A percentile compares a stretch with the other conserved stretches of the same genome.
These are phyloP conservation scores for Ilex asprella DNA, from an alignment of 257 asterid genomes.

Conservation along the genomic window DNA sequence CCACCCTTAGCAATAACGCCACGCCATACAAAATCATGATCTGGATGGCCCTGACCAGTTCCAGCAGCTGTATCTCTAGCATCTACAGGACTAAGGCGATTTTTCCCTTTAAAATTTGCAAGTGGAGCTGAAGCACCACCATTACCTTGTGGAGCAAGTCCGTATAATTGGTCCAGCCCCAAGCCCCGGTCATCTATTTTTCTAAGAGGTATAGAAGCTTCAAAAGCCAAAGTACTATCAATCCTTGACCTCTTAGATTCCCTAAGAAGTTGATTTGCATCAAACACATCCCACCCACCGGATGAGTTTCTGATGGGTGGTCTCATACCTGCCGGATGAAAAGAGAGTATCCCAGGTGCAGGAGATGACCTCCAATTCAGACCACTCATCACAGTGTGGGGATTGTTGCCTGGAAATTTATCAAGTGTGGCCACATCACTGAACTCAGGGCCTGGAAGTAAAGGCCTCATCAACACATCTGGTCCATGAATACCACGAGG, in stretches of 20 bases:
- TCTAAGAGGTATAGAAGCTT: slow-evolving; percentile 33
- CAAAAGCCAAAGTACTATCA: slow-evolving; percentile 30
- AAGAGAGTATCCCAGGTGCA: slow-evolving; percentile 48
- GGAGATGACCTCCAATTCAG: slow-evolving; percentile 80
- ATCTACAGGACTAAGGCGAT: slow-evolving; percentile 20
- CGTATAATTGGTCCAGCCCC: slow-evolving; percentile 41
- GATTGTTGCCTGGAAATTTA: slow-evolving; percentile 42
- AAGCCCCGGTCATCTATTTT: slow-evolving; percentile 32
- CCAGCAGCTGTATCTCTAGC: slow-evolving; percentile 33
- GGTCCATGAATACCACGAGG: slow-evolving; percentile 54
- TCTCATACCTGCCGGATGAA: slow-evolving; percentile 48
- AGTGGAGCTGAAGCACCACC: slow-evolving; percentile 31
- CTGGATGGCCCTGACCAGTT: slow-evolving; percentile 38
- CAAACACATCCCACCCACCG: slow-evolving; percentile 63
- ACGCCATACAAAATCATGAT: slow-evolving; percentile 69
- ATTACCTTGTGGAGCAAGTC: slow-evolving; percentile 26
- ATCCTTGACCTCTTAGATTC: slow-evolving; percentile 82
- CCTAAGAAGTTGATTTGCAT: slow-evolving; percentile 58
- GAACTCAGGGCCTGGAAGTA: slow-evolving; percentile 36
- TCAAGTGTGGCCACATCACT: slow-evolving; percentile 32
- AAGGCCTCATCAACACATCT: slow-evolving; percentile 43
- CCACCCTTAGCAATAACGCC: slow-evolving; percentile 97
- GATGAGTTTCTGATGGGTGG: slow-evolving; percentile 41
- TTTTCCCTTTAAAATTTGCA: slow-evolving; percentile 17
- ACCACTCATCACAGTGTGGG: slow-evolving; percentile 50